phyloP scores from a whole-genome alignment of 1,139 yeast species.

The Taphrina communis region DNA sequence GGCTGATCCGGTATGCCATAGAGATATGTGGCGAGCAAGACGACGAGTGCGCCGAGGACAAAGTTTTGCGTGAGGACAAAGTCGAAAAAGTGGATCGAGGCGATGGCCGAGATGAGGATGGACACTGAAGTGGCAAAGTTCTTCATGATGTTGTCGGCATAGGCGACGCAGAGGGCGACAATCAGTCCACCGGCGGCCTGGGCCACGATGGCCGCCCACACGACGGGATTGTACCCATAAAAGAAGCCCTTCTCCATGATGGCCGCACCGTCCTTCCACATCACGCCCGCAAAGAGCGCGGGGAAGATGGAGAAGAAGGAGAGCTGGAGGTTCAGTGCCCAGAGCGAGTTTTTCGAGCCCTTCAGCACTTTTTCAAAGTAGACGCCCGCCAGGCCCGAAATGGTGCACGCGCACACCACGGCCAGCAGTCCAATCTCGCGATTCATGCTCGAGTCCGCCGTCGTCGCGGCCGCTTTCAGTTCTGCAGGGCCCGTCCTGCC shows the following conservation, averaged over 20 bases:
- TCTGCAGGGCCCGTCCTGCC: constrained; percentile 44
- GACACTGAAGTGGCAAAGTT: constrained; percentile 57
- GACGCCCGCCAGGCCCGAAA: constrained; percentile 56
- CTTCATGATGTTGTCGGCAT: constrained; percentile 56
- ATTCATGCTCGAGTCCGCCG: constrained; percentile 22
- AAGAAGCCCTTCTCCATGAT: constrained; percentile 53
- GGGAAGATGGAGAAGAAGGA: constrained; percentile 55
- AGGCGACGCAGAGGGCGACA: constrained; percentile 56
- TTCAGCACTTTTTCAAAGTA: constrained; percentile 56
- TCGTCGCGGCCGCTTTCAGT: not conserved
- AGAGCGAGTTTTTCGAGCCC: constrained; percentile 52
- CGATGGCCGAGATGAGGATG: constrained; percentile 54
- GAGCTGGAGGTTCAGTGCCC: constrained; percentile 55
- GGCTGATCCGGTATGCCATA: constrained; percentile 48
- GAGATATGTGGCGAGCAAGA: constrained; percentile 53
- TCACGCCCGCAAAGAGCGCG: constrained; percentile 53
- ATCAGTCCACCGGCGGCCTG: constrained; percentile 57
- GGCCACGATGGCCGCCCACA: constrained; percentile 53
- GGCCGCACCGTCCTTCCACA: constrained; percentile 52
- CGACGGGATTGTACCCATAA: constrained; percentile 54
- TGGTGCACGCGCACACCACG: constrained; percentile 53
- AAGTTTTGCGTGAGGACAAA: constrained; percentile 53
- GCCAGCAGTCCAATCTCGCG: constrained; percentile 52
- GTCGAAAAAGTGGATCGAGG: constrained; percentile 53
- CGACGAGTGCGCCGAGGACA: constrained; percentile 53